Percentiles rank a stretch among this genome's conserved stretches.
Conservation (phyloP, 139 green algal genomes). For the Chlorella sp. region DNA sequence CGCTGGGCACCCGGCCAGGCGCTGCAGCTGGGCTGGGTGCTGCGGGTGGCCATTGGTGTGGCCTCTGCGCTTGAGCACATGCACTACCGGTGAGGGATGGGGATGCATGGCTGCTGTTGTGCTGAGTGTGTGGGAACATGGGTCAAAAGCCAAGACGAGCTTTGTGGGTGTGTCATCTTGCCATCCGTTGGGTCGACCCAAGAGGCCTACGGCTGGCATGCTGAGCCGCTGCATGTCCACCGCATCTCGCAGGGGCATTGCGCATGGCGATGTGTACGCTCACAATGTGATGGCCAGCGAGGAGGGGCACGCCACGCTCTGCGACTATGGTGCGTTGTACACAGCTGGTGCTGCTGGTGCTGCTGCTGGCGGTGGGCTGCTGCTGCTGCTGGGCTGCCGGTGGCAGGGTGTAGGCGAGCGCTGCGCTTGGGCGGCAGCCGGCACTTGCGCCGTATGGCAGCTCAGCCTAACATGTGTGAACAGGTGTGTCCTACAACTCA, state of each 20-base stretch:
- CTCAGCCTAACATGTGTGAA: too few relatives aligned
- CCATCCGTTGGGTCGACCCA: too few relatives aligned
- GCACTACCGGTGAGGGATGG: constrained; percentile 42
- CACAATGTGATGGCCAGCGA: constrained; percentile 80
- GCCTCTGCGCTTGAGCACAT: constrained; percentile 59
- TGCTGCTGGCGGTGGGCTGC: not conserved
- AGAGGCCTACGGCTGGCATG: too few relatives aligned
- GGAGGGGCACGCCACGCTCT: constrained; percentile 61
- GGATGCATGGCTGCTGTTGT: too few relatives aligned
- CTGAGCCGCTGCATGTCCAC: too few relatives aligned
- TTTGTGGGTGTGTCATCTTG: too few relatives aligned
- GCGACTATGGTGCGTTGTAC: constrained; percentile 84
- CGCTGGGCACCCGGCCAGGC: constrained; percentile 52
- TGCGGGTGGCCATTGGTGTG: constrained; percentile 47
- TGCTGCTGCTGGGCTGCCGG: not conserved
- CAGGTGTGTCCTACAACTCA: too few relatives aligned
- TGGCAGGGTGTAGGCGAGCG: too few relatives aligned
- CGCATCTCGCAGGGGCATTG: constrained; percentile 53
- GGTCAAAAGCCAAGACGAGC: too few relatives aligned
- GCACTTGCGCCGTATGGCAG: too few relatives aligned
- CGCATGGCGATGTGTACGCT: constrained; percentile 86
- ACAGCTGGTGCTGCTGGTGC: not conserved
- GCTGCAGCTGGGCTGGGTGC: constrained; percentile 53
- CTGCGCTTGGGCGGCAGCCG: too few relatives aligned
- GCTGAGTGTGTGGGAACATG: too few relatives aligned